phyloP scores from a whole-genome alignment of 768 basidiomycete genomes.

The Phanerochaete sordida region DNA sequence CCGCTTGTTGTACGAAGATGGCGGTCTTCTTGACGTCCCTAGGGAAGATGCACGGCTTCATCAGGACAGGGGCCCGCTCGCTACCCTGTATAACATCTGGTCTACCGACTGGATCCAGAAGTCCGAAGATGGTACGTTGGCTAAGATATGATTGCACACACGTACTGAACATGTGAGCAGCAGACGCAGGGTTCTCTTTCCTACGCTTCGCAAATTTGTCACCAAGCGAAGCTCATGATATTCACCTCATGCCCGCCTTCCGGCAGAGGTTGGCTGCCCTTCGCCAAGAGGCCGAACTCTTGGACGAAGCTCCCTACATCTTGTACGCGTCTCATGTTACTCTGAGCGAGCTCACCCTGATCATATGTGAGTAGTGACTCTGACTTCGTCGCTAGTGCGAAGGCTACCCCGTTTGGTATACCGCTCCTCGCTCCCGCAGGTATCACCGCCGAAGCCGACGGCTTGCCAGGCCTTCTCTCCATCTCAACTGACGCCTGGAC shows the following conservation, averaged over 20 bases:
- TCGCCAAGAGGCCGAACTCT: slow-evolving; percentile 39
- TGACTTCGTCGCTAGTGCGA: slow-evolving; percentile 42
- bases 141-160: slow-evolving; percentile 1
- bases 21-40: slow-evolving; percentile 68
- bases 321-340: slow-evolving; percentile 34
- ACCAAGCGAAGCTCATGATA: slow-evolving; percentile 59
- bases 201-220: slow-evolving; percentile 63
- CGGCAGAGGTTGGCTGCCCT: slow-evolving; percentile 47
- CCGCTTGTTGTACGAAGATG: slow-evolving; percentile 70
- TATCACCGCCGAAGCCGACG: slow-evolving; percentile 28
- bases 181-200: slow-evolving; percentile 73
- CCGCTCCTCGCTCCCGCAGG: slow-evolving; percentile 24
- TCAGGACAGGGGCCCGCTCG: slow-evolving; percentile 50
- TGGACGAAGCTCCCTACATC: slow-evolving; percentile 37
- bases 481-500: slow-evolving; percentile 64
- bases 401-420: slow-evolving; percentile 34
- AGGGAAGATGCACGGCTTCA: slow-evolving; percentile 46
- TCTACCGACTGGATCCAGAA: slow-evolving; percentile 72
- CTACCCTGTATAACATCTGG: slow-evolving; percentile 88
- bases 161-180: slow-evolving; percentile 7
- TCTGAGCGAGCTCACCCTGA: not conserved
- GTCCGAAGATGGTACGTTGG: slow-evolving; percentile 58
- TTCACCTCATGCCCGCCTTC: slow-evolving; percentile 61
- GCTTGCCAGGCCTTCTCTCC: slow-evolving; percentile 51
- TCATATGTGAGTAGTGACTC: slow-evolving; percentile 41